Evolutionary conservation across 1,284 basidiomycete genomes (phyloP).

Genomic region (Microbotryum saponariae): DNA sequence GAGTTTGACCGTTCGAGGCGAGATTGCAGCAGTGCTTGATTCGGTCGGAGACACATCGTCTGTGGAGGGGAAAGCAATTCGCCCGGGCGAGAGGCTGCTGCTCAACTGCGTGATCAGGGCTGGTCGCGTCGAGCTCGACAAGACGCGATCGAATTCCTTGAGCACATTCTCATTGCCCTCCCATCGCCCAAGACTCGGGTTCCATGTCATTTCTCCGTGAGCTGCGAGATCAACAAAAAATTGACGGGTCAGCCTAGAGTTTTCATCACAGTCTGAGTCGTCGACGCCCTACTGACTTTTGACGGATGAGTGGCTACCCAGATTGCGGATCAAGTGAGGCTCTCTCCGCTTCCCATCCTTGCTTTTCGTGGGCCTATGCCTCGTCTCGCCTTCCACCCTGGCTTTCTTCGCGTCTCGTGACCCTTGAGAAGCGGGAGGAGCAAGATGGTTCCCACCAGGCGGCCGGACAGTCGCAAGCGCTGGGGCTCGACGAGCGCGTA

Average conservation of each 20-base stretch:
- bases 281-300: constrained; percentile 55
- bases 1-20: constrained; percentile 1
- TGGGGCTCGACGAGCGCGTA: constrained; percentile 27
- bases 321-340: constrained; percentile 77
- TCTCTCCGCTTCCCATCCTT: constrained; percentile 48
- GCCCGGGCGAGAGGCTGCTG: constrained; percentile 16
- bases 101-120: constrained; percentile 83
- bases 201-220: constrained; percentile 94
- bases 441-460: no score
- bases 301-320: constrained; percentile 59
- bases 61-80: constrained; percentile 3
- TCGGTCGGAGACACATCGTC: not conserved
- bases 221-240: constrained; percentile 46
- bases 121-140: constrained; percentile 77
- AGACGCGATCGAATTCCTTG: constrained; percentile 76
- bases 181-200: constrained; percentile 78
- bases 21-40: not conserved
- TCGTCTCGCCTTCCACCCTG: constrained; percentile 40
- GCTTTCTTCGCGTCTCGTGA: not conserved
- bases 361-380: constrained; percentile 46
- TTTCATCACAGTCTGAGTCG: not conserved
- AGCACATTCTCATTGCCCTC: constrained; percentile 90
- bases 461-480: constrained; percentile 17
- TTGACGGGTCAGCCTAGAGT: constrained; percentile 24
- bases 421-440: no score